phyloP scores from a whole-genome alignment of 179 eudicot genomes.

The Amaranthus tricolor region DNA sequence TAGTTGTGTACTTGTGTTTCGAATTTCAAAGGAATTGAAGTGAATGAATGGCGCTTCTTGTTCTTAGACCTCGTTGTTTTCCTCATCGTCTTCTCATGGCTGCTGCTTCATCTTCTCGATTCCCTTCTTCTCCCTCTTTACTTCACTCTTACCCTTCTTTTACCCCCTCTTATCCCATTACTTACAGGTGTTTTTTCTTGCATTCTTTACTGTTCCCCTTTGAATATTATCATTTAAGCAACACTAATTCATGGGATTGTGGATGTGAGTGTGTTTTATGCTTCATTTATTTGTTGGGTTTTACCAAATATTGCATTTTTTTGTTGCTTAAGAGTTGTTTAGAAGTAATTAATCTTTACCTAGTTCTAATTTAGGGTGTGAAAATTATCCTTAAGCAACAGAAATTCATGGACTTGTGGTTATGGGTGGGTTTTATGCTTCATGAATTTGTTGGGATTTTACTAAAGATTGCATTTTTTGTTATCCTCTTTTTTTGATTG shows the following conservation, averaged over 20 bases:
- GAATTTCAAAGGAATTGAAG: not conserved
- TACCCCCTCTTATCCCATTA: slow-evolving; percentile 17
- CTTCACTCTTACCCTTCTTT: slow-evolving; percentile 22
- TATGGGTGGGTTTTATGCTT: not conserved
- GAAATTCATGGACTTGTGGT: not conserved
- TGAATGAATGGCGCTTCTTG: slow-evolving; percentile 43
- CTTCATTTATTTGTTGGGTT: slow-evolving; percentile 5
- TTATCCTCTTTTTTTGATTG: too few species aligned
- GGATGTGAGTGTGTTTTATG: not conserved
- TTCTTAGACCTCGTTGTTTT: slow-evolving; percentile 30
- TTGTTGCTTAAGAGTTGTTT: not conserved
- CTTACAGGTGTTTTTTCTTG: slow-evolving; percentile 28
- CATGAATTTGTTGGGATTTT: not conserved
- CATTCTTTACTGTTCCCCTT: not conserved
- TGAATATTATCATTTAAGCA: not conserved
- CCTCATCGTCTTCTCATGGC: slow-evolving; percentile 39
- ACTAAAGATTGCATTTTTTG: too few species aligned
- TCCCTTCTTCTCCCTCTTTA: slow-evolving; percentile 25
- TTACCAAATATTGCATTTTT: not conserved
- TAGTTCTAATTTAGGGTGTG: too few species aligned
- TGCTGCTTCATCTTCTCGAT: slow-evolving; percentile 29
- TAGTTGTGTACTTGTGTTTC: too few species aligned
- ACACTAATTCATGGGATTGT: not conserved
- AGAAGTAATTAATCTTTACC: too few species aligned
- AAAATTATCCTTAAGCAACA: not conserved